phyloP scores from a whole-genome alignment of 306 rosid genomes.

The Dicorynia guianensis region DNA sequence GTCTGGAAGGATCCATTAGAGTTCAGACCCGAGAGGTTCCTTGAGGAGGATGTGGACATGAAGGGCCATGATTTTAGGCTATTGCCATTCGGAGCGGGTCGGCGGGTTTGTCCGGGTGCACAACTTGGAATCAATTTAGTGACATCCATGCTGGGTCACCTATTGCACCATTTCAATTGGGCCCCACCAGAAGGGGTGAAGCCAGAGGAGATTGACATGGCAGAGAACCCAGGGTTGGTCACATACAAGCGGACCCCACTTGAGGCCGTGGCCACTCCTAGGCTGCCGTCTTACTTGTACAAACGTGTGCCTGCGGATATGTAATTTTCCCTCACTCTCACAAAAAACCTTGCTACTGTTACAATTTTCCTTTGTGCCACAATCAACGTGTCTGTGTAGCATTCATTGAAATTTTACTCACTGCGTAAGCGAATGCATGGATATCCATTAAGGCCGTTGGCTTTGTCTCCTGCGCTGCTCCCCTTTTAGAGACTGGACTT shows the following conservation, averaged over 20 bases:
- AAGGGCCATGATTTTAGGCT: conserved; percentile 86
- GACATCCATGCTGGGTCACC: conserved; percentile 83
- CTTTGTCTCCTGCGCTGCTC: too few species aligned
- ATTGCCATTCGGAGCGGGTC: conserved; percentile 86
- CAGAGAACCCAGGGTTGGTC: conserved; percentile 80
- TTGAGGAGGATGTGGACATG: conserved; percentile 92
- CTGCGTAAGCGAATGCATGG: too few species aligned
- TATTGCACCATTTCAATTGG: conserved; percentile 87
- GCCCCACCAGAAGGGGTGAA: conserved; percentile 53
- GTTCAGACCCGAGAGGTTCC: conserved; percentile 84
- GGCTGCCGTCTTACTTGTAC: conserved; percentile 72
- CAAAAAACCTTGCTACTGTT: too few species aligned
- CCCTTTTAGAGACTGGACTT: conserved; percentile 15
- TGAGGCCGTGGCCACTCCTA: conserved; percentile 69
- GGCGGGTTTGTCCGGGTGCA: conserved; percentile 90
- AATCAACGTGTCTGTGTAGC: too few species aligned
- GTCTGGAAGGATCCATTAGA: conserved; percentile 73
- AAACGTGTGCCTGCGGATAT: conserved; percentile 64
- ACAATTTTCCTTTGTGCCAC: too few species aligned
- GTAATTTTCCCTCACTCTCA: conserved; percentile 32
- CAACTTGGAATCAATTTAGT: conserved; percentile 86
- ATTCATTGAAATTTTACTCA: background rate
- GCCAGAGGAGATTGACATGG: conserved; percentile 76
- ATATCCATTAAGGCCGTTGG: too few species aligned
- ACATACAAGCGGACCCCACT: conserved; percentile 81